Base-by-base conservation (phyloP, 768 basidiomycete species). In the Stropharia rugosoannulata region DNA sequence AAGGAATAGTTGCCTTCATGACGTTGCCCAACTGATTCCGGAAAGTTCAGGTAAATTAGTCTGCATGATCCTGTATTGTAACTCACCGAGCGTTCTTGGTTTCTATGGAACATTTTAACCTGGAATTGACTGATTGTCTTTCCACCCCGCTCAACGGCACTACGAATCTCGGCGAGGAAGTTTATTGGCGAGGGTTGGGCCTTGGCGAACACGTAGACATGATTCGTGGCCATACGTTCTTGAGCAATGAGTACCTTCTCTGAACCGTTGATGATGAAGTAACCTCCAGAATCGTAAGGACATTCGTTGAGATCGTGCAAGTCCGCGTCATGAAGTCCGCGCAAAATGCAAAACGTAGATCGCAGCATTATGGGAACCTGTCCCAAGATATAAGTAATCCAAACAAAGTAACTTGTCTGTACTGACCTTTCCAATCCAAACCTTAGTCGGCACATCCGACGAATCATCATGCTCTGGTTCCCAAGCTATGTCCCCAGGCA, bases 211-310 rank as follows among this genome's bases (percentile, higher is more conserved):
- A 98, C 95, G 72, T 98, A 99, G 61, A 99, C 97, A 66, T 97
- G 95, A 75, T 99, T 99, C 19, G 94, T 95, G 9, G 97, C 96
- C 95, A 98, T 98, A 50, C 97, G 87, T 70, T 99, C 97, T 71
- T 99, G 97, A 1, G 97, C 97, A 70, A 99, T 99, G 58, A 99
- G 80, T n/a, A 99, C 97, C 72, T 99, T 99, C 70, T 99, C 97
- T 2, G 97, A 98, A 11, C 97, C 97, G 63, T 98, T 98, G 76
- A 99, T 98, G 68, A 99, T 93, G 71, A 99, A 99, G 70, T 99
- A 99, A 47, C 97, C 97, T 70, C 97, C 97, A 38, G 95, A 94
- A 72, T 99, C 97, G 66, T 95, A 96, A 5, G 96, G 96, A 68
- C 97, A 99, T 74, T 99, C 97, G 67, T 97, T 98, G 62, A 98